phyloP scores from a whole-genome alignment of 2,329 filamentous ascomycete genomes.

The Verticillium dahliae region DNA sequence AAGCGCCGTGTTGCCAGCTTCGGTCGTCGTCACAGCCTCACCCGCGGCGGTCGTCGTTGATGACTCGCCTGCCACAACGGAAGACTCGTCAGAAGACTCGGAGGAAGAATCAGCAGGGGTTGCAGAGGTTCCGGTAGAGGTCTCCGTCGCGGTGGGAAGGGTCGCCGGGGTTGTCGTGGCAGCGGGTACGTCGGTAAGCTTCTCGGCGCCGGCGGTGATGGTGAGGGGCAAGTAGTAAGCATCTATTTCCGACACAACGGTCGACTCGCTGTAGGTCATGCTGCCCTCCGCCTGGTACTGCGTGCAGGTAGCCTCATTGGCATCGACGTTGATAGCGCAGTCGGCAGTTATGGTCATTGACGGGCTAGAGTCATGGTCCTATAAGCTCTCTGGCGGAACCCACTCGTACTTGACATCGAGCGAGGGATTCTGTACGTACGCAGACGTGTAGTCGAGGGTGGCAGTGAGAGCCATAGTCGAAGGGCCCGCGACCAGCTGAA shows the following conservation, averaged over 20 bases:
- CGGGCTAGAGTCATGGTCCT: neutral
- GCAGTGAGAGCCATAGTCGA: conserved; percentile 16
- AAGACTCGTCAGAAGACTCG: neutral
- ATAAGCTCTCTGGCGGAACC: neutral
- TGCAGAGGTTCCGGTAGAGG: neutral
- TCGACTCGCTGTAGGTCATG: neutral
- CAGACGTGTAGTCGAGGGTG: neutral
- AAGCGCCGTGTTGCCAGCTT: conserved; percentile 19
- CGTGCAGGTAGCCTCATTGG: conserved; percentile 16
- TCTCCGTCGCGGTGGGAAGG: conserved; percentile 4
- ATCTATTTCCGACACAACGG: conserved; percentile 12
- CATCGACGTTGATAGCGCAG: conserved; percentile 17
- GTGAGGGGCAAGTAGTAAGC: conserved; percentile 20
- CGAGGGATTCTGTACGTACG: neutral
- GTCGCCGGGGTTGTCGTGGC: conserved; percentile 10
- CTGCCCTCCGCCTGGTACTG: conserved; percentile 1
- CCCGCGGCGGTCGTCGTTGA: neutral
- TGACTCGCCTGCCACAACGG: neutral
- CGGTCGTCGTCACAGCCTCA: neutral
- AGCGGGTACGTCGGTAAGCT: conserved; percentile 16
- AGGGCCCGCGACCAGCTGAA: conserved; percentile 20
- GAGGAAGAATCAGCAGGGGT: conserved; percentile 6
- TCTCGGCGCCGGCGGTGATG: conserved; percentile 29
- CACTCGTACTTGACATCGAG: neutral
- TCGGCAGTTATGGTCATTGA: neutral